These are phyloP conservation scores for Phialophora expanda DNA, from an alignment of 2,329 filamentous ascomycete genomes.

Conservation along the genomic window DNA sequence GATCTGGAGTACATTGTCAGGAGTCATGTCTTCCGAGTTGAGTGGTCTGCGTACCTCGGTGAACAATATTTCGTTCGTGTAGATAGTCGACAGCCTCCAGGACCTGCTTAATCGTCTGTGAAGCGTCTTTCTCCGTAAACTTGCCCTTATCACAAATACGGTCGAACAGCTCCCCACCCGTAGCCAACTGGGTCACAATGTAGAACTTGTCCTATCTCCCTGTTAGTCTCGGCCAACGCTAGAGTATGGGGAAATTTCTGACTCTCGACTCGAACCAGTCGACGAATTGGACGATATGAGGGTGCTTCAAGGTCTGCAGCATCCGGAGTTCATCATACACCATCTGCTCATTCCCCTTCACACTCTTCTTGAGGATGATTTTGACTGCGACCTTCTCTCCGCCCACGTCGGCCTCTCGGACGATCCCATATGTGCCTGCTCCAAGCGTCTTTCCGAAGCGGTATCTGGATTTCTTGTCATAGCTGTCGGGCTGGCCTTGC, in stretches of 20 bases:
- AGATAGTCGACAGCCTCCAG: conserved; percentile 92
- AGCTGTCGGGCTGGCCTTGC: conserved; percentile 94
- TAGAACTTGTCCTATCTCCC: conserved; percentile 90
- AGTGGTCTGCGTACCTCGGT: conserved; percentile 69
- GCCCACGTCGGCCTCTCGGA: conserved; percentile 87
- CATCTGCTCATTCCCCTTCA: conserved; percentile 98
- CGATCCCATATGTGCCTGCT: conserved; percentile 97
- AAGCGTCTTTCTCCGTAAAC: conserved; percentile 98
- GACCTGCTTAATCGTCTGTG: conserved; percentile 92
- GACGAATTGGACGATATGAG: conserved; percentile 94
- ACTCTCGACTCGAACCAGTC: conserved; percentile 99
- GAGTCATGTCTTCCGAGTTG: not conserved
- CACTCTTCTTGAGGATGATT: conserved; percentile 99
- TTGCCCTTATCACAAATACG: conserved; percentile 97
- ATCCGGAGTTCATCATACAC: conserved; percentile 96
- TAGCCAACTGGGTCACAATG: conserved; percentile 95
- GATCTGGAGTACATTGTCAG: conserved; percentile 63
- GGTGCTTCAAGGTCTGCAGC: conserved; percentile 87
- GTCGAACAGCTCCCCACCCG: conserved; percentile 95
- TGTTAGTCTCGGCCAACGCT: conserved; percentile 19
- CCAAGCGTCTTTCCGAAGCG: conserved; percentile 91
- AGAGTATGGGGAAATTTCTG: not conserved
- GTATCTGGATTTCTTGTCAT: conserved; percentile 98
- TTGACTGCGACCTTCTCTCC: conserved; percentile 92
- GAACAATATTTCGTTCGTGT: conserved; percentile 92